Evolutionary conservation across 2,329 filamentous ascomycete species (phyloP).

Genomic region (Raffaelea albimanens): DNA sequence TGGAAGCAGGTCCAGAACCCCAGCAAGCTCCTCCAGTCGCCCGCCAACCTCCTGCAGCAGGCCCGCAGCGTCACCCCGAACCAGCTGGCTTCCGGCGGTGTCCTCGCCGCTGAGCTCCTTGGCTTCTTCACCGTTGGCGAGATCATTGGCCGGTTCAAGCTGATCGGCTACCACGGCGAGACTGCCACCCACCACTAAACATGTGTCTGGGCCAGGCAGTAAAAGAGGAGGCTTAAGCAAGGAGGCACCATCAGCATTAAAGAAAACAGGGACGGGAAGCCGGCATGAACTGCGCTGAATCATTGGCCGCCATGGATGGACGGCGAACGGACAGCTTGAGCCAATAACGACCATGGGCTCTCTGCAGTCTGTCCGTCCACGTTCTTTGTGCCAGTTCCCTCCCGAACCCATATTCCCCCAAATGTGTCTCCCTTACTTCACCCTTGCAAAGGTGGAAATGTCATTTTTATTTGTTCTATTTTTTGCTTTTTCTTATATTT

Average conservation of each 20-base stretch:
- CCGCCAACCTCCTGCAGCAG: constrained; percentile 25
- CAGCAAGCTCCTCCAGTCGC: constrained; percentile 41
- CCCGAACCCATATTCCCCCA: not conserved
- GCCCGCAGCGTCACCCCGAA: constrained; percentile 61
- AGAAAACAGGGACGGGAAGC: too few species aligned
- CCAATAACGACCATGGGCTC: too few species aligned
- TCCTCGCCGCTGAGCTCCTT: constrained; percentile 75
- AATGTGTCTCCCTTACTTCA: too few species aligned
- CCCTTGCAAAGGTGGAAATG: too few species aligned
- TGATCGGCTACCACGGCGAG: constrained; percentile 83
- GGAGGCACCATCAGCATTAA: not conserved
- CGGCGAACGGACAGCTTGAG: too few species aligned
- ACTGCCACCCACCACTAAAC: constrained; percentile 45
- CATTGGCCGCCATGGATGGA: too few species aligned
- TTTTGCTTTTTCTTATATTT: constrained; percentile 1
- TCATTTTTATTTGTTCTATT: constrained; percentile 3
- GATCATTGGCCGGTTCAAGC: constrained; percentile 92
- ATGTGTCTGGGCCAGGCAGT: not conserved
- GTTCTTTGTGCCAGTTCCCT: not conserved
- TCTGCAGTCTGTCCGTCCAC: too few species aligned
- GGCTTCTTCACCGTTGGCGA: constrained; percentile 98
- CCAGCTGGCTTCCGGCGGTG: constrained; percentile 63
- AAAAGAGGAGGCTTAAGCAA: not conserved
- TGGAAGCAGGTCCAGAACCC: constrained; percentile 65
- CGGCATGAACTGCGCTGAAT: too few species aligned